Evolutionary conservation across 768 basidiomycete genomes (phyloP).

Genomic region (Tulasnella sp.): DNA sequence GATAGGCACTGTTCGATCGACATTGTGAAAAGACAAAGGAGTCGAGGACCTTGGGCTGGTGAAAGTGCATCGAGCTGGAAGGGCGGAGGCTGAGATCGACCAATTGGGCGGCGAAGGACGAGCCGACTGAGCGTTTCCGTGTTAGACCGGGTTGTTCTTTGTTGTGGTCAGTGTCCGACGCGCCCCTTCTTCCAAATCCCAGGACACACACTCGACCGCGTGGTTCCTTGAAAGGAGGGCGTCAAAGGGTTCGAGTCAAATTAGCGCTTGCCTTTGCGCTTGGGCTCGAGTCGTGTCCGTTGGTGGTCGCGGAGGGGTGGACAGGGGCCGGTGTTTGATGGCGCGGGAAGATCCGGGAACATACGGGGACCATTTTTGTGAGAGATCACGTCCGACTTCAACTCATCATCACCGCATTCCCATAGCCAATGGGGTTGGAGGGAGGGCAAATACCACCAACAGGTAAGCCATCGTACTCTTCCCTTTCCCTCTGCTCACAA

Average conservation of each 20-base stretch:
- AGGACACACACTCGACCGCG: background rate
- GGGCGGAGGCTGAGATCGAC: background rate
- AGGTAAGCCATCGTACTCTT: background rate
- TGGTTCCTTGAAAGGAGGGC: background rate
- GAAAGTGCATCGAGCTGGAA: background rate
- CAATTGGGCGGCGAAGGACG: background rate
- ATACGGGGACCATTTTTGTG: conserved; percentile 1
- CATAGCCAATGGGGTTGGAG: background rate
- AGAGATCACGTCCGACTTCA: conserved; percentile 6
- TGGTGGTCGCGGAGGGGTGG: background rate
- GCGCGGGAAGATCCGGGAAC: background rate
- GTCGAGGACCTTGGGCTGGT: too few relatives aligned
- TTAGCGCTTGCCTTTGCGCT: background rate
- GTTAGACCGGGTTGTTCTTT: background rate
- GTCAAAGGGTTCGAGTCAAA: background rate
- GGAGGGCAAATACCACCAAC: background rate
- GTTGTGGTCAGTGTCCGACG: background rate
- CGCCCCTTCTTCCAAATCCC: background rate
- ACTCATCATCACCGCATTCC: background rate
- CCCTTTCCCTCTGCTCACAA: conserved; percentile 6
- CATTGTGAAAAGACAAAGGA: background rate
- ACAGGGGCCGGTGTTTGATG: background rate
- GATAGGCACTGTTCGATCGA: too few relatives aligned
- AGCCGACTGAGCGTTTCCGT: background rate
- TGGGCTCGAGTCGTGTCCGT: background rate